phyloP scores from a whole-genome alignment of 1,284 basidiomycete genomes.

The Ganoderma meredithae region DNA sequence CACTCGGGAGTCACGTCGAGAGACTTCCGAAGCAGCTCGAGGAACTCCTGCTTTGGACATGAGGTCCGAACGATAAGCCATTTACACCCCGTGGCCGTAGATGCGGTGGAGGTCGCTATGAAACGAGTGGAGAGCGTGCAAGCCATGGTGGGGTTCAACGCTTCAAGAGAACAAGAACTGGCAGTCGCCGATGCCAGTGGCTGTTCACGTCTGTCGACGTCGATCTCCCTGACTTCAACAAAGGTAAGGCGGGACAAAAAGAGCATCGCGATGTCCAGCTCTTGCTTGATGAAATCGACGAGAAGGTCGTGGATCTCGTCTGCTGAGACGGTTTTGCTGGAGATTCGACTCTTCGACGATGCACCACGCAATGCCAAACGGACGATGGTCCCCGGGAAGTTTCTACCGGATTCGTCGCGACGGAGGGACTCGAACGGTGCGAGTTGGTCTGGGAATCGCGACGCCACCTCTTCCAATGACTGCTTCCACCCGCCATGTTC shows the following conservation, averaged over 20 bases:
- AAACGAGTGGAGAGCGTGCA: neutral
- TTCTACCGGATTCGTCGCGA: neutral
- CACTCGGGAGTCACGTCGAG: constrained; percentile 30
- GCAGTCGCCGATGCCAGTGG: constrained; percentile 29
- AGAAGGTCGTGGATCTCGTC: constrained; percentile 48
- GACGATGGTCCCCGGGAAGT: constrained; percentile 50
- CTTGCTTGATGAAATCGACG: constrained; percentile 49
- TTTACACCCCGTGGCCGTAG: neutral
- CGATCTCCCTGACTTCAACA: constrained; percentile 49
- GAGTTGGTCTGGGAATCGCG: constrained; percentile 43
- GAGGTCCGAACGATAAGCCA: constrained; percentile 43
- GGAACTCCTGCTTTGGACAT: constrained; percentile 35
- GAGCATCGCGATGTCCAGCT: constrained; percentile 51
- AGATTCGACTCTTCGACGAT: constrained; percentile 43
- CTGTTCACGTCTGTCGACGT: constrained; percentile 35
- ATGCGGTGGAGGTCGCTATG: neutral
- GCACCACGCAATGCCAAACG: constrained; percentile 52
- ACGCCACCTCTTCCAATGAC: constrained; percentile 36
- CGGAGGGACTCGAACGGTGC: constrained; percentile 44
- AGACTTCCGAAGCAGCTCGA: constrained; percentile 34
- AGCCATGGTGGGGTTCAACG: neutral
- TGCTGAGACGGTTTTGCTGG: constrained; percentile 40
- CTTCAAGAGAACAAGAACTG: neutral
- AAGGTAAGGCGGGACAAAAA: constrained; percentile 50
- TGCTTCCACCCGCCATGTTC: constrained; percentile 43